These are phyloP conservation scores for Polyplosphaeria fusca DNA, from an alignment of 495 filamentous ascomycete genomes.

Conservation along the genomic window DNA sequence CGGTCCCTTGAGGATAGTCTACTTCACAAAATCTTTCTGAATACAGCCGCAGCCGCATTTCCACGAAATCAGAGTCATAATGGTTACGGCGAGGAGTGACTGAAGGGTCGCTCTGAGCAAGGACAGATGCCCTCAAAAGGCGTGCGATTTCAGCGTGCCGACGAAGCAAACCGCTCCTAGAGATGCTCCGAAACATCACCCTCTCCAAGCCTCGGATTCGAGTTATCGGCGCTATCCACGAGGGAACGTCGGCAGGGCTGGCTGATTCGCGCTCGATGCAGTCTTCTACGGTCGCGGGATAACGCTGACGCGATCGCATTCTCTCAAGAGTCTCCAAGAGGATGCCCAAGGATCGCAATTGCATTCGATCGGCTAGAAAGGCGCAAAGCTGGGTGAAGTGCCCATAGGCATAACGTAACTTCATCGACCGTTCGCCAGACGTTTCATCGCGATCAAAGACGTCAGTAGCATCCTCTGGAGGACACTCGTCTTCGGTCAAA, in stretches of 20 bases:
- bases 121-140: too few relatives aligned
- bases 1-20: not conserved
- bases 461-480: not conserved
- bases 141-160: too few relatives aligned
- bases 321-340: not conserved
- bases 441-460: not conserved
- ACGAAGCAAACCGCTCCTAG: too few relatives aligned
- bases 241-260: not conserved
- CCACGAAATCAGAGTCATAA: not conserved
- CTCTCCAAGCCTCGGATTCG: not conserved
- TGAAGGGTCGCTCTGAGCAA: too few relatives aligned
- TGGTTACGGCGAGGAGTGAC: not conserved
- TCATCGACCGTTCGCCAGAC: not conserved
- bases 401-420: not conserved
- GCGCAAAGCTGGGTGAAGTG: conserved; percentile 4
- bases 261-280: not conserved
- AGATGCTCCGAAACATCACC: too few relatives aligned
- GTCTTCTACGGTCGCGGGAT: not conserved
- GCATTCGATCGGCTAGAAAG: not conserved
- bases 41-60: not conserved
- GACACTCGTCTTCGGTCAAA: not conserved
- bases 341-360: not conserved
- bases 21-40: not conserved
- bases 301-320: not conserved
- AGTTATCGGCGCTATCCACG: not conserved